Percentiles rank a stretch among this genome's conserved stretches.
Evolutionary conservation across 208 protist genomes (phyloP).

Genomic region (Acanthamoeba culbertsoni): DNA sequence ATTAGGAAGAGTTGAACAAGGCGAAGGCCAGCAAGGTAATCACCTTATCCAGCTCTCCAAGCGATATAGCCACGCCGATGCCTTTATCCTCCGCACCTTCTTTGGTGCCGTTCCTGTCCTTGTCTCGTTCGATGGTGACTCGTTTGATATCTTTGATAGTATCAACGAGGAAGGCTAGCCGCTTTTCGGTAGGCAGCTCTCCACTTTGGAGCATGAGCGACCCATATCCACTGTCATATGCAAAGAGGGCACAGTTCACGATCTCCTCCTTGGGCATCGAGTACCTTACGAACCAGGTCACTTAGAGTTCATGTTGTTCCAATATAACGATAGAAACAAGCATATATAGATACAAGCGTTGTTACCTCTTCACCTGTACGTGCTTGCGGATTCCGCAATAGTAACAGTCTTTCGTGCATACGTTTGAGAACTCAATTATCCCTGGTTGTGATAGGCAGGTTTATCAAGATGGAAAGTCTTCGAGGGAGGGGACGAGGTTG

Average conservation of each 20-base stretch:
- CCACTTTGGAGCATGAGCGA: slow-evolving; percentile 74
- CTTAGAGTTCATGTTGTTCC: no score
- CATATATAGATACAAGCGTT: not conserved
- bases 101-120: not conserved
- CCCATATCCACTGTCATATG: slow-evolving; percentile 64
- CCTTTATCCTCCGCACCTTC: slow-evolving; percentile 45
- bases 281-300: no score
- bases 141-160: slow-evolving; percentile 37
- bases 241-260: slow-evolving; percentile 64
- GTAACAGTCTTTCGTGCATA: slow-evolving; percentile 75
- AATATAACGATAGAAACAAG: not conserved
- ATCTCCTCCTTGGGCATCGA: slow-evolving; percentile 73
- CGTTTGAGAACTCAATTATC: slow-evolving; percentile 80
- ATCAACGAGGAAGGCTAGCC: slow-evolving; percentile 55
- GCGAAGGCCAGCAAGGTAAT: not conserved
- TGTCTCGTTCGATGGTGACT: slow-evolving; percentile 1
- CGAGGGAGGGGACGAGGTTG: not conserved
- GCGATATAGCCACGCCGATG: slow-evolving; percentile 67
- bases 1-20: not conserved
- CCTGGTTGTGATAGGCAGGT: slow-evolving; percentile 5
- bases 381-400: slow-evolving; percentile 79
- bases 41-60: slow-evolving; percentile 71
- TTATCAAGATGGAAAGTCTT: not conserved
- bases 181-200: slow-evolving; percentile 61
- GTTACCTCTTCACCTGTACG: not conserved